These are phyloP conservation scores for Aspergillus steynii DNA, from an alignment of 495 filamentous ascomycete species.

Conservation along the genomic window DNA sequence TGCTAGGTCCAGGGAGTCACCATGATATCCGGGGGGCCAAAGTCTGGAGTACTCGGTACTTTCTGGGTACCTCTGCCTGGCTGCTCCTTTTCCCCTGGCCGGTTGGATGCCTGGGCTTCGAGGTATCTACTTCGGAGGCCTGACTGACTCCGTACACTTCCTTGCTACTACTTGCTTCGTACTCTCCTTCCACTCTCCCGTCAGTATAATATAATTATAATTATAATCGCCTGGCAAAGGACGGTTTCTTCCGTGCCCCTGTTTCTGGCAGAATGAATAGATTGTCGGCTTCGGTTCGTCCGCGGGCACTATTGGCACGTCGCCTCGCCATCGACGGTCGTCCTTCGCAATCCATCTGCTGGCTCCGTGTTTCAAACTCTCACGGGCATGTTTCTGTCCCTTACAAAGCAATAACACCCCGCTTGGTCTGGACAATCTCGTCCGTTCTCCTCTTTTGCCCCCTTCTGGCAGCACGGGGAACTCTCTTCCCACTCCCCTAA, in stretches of 20 bases:
- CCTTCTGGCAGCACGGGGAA: slow-evolving; percentile 11
- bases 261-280: not conserved
- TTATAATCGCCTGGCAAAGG: not conserved
- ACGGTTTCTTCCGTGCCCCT: not conserved
- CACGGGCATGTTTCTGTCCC: not conserved
- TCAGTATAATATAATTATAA: not conserved
- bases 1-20: too few relatives aligned
- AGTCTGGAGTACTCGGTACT: not conserved
- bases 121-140: not conserved
- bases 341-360: not conserved
- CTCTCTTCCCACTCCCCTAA: not conserved
- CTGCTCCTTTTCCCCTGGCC: not conserved
- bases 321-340: too few relatives aligned
- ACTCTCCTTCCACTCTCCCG: not conserved
- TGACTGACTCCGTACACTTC: too few relatives aligned
- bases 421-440: not conserved
- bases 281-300: too few relatives aligned
- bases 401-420: slow-evolving; percentile 3
- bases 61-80: too few relatives aligned
- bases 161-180: not conserved
- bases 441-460: slow-evolving; percentile 1
- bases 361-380: slow-evolving; percentile 4
- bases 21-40: too few relatives aligned
- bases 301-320: too few relatives aligned
- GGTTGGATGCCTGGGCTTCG: not conserved